Evolutionary conservation across 495 filamentous ascomycete genomes (phyloP), one percentile per base, ranked within the genome.

Genomic region (Cladorrhinum samala): DNA sequence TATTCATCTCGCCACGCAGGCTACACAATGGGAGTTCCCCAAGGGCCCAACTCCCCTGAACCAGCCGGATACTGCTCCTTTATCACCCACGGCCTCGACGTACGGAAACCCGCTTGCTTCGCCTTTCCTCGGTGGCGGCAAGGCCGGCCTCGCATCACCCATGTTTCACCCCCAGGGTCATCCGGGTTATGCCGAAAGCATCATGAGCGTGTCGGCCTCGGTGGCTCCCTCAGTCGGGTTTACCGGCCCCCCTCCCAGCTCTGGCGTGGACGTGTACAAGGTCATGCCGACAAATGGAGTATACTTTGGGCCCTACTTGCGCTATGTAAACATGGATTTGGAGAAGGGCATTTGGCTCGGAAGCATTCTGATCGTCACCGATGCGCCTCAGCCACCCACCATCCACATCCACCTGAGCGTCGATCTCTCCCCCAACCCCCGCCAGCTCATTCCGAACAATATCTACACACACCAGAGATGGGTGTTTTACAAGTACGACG

Each of bases 11-110:
- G 86, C 93, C 9, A 91, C 93, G 0, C 93, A 96, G 63, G 89
- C 90, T 2, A 98, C 93, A 11, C 93, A 98, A 66, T 98, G 93
- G 93, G 93, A 98, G 58, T 95, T 95, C 62, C 93, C 93, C 18
- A 95, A 96, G 70, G 89, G 88, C 0, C 88, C 90, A 4, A 92
- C 87, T 4, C 88, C 91, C 4, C 68, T 94, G 53, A 85, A 87
- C 61, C 77, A 95, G 27, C 27, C 27, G 52, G 87, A 89, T 46
- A 75, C 86, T 25, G 75, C 77, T 14, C 92, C 89, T 3, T 65
- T 95, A 55, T 95, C 89, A 23, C 90, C 91, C 3, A 84, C 86
- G 0, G 77, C 79, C 2, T 88, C 87, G 50, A 86, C 88, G 1
- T 92, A 88, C 56, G 87, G 81, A 33, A 86, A 92, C 64, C 81